These are phyloP conservation scores for Apiospora saccharicola DNA, from an alignment of 2,329 filamentous ascomycete genomes.

Conservation along the genomic window DNA sequence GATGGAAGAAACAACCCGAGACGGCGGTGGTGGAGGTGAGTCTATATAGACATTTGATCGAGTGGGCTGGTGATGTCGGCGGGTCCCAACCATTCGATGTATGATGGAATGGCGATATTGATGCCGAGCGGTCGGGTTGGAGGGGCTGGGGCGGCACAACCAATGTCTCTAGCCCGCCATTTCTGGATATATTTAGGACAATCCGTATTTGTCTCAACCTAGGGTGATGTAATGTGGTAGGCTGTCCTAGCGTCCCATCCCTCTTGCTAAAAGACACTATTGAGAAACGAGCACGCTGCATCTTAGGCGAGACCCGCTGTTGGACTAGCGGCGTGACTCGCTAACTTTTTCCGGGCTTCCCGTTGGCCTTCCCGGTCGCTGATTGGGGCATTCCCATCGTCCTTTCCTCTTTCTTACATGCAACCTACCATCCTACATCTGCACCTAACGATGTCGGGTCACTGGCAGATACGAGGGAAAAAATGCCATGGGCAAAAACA, in stretches of 20 bases:
- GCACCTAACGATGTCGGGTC: background rate
- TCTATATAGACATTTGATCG: background rate
- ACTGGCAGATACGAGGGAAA: constrained; percentile 11
- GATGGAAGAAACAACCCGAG: background rate
- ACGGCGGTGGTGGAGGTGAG: background rate
- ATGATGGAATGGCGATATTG: background rate
- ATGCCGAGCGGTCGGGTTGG: background rate
- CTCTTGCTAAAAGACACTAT: background rate
- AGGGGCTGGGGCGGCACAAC: background rate
- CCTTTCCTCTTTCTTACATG: background rate
- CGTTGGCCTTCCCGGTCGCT: background rate
- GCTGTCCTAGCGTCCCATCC: background rate
- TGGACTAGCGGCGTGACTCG: background rate
- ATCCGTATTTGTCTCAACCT: constrained; percentile 1
- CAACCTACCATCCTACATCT: background rate
- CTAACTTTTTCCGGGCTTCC: background rate
- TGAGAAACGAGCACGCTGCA: background rate
- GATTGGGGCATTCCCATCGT: background rate
- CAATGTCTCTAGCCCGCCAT: background rate
- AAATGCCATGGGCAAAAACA: background rate
- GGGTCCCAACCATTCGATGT: constrained; percentile 2
- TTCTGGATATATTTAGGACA: constrained; percentile 3
- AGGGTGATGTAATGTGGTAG: constrained; percentile 2
- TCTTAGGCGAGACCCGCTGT: background rate
- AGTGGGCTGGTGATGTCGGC: background rate